Evolutionary conservation across 1,139 yeast species (phyloP), one percentile per base, ranked within the genome.

Genomic region (Hanseniaspora sp.): DNA sequence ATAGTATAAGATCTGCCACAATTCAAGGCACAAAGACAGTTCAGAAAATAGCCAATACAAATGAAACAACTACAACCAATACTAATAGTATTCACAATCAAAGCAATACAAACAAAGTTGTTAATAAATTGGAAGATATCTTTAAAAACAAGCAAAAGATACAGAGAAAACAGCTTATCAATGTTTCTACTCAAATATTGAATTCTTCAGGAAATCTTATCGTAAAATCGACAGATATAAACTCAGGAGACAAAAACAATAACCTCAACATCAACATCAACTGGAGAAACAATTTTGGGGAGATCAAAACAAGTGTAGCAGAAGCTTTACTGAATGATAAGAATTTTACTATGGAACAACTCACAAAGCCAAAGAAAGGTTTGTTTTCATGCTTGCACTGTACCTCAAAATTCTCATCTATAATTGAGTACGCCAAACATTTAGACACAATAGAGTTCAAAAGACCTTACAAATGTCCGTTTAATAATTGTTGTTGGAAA

Each of bases 401-500:
- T 59, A 59, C 71, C 0, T 61, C 63, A 17, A 66, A 66, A 35
- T 78, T 75, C 62, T 57, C 69, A 8, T 71, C 71, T 18, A 62
- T 77, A 29, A 62, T 69, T 18, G 68, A 67, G 9, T 71, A 76
- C 55, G 76, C 79, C 0, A 56, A 62, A 30, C 84, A 79, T 60
- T 63, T 79, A 59, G 81, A 77, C 58, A 67, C 66, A 48, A 67
- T 58, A 56, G 63, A 70, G 34, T 64, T 77, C 13, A 64, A 63
- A 15, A 69, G 83, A 48, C 69, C 69, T 7, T 73, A 63, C 63
- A 72, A 72, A 47, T 82, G 88, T 61, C 80, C 80, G 0, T 73
- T 75, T 45, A 62, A 65, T 13, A 69, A 71, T 30, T 83, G 90
- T 61, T 83, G 84, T 0, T 80, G 84, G 80, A 71, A 74, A 46